phyloP scores from a whole-genome alignment of 2,329 filamentous ascomycete species.

The Trichothecium roseum region DNA sequence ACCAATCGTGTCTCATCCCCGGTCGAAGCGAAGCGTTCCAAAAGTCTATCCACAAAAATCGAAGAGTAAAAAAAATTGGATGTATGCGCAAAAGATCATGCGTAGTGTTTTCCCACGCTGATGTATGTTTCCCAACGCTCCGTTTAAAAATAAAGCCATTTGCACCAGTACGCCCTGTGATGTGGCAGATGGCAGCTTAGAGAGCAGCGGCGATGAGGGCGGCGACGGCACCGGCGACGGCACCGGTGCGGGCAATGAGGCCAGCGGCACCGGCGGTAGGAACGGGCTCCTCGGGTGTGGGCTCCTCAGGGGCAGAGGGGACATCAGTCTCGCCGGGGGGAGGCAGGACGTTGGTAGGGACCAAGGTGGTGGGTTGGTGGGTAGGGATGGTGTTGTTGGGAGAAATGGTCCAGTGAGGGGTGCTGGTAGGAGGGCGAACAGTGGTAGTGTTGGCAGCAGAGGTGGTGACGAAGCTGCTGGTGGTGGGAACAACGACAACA shows the following conservation, averaged over 20 bases:
- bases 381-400: not conserved
- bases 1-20: not conserved
- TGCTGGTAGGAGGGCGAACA: constrained; percentile 8
- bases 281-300: constrained; percentile 8
- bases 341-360: constrained; percentile 4
- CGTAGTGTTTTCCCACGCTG: not conserved
- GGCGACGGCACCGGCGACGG: constrained; percentile 27
- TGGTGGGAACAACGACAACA: constrained; percentile 13
- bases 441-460: constrained; percentile 16
- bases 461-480: constrained; percentile 23
- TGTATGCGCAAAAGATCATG: not conserved
- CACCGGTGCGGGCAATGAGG: constrained; percentile 26
- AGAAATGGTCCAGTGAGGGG: constrained; percentile 8
- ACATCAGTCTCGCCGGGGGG: constrained; percentile 2
- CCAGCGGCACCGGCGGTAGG: constrained; percentile 21
- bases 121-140: not conserved
- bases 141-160: not conserved
- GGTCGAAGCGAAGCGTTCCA: not conserved
- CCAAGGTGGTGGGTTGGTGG: no score
- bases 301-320: not conserved
- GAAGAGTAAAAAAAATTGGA: constrained; percentile 1
- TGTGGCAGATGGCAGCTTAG: constrained; percentile 10
- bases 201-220: constrained; percentile 28
- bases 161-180: not conserved
- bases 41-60: not conserved